A percentile compares a stretch with the other conserved stretches of the same genome.
Evolutionary conservation across 768 basidiomycete species (phyloP).

Genomic region (Agaricus subrufescens): DNA sequence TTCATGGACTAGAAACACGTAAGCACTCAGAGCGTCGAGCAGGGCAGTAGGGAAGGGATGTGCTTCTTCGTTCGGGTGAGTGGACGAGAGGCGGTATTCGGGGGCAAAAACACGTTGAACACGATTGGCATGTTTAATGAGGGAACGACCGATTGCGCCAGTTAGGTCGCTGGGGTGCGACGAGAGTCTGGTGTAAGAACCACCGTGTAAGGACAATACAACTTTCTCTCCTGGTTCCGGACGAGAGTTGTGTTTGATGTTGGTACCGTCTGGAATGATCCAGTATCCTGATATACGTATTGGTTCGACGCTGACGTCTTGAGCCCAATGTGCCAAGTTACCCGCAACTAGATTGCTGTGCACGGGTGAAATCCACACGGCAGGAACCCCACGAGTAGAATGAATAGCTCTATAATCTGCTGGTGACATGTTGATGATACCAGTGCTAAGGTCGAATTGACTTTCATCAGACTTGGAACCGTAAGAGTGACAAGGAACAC

Average conservation of each 20-base stretch:
- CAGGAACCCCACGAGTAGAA: slow-evolving; percentile 33
- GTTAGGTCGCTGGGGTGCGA: slow-evolving; percentile 51
- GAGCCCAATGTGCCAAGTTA: slow-evolving; percentile 36
- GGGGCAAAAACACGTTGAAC: slow-evolving; percentile 52
- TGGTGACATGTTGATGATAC: slow-evolving; percentile 18
- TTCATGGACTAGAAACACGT: slow-evolving; percentile 57
- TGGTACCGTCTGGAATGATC: slow-evolving; percentile 37
- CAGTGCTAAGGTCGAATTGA: slow-evolving; percentile 22
- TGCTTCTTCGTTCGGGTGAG: slow-evolving; percentile 31
- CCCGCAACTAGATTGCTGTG: slow-evolving; percentile 38
- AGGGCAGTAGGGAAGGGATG: slow-evolving; percentile 74
- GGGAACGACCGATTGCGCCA: slow-evolving; percentile 37
- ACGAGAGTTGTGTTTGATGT: slow-evolving; percentile 28
- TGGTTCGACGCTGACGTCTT: slow-evolving; percentile 32
- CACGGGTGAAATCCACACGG: slow-evolving; percentile 43
- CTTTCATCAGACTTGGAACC: too few species aligned
- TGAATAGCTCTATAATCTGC: slow-evolving; percentile 38
- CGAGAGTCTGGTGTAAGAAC: slow-evolving; percentile 48
- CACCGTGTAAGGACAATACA: slow-evolving; percentile 57
- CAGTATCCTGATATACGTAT: slow-evolving; percentile 54
- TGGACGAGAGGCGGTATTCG: slow-evolving; percentile 67
- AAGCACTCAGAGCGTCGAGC: slow-evolving; percentile 70
- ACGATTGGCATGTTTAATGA: slow-evolving; percentile 39
- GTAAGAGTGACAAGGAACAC: background rate
- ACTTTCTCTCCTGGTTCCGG: slow-evolving; percentile 51